Evolutionary conservation across 768 basidiomycete species (phyloP).

Genomic region (Wakefieldia striispora): DNA sequence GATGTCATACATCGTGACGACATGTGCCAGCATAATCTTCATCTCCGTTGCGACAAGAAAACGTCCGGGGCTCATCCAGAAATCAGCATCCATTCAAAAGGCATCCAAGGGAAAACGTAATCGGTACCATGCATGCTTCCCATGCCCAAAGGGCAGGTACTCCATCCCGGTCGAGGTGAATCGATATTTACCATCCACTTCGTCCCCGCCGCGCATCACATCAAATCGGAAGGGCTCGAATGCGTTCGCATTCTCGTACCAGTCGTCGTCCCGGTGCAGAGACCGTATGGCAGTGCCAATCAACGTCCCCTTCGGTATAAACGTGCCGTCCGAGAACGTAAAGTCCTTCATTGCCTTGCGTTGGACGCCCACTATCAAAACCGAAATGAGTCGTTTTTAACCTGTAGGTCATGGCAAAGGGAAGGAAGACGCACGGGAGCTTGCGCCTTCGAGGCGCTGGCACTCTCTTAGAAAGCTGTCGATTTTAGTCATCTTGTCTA

Average conservation of each 20-base stretch:
- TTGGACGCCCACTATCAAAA: conserved; percentile 10
- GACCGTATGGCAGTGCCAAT: conserved; percentile 20
- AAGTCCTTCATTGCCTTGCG: conserved; percentile 31
- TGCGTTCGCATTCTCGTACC: conserved; percentile 34
- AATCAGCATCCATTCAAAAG: too few species aligned
- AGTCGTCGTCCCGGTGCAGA: conserved; percentile 14
- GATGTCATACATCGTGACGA: conserved; percentile 9
- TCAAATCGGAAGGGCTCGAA: conserved; percentile 38
- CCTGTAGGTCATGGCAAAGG: too few species aligned
- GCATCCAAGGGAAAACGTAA: not conserved
- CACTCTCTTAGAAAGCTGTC: not conserved
- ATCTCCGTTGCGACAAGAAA: conserved; percentile 8
- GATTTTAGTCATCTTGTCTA: not conserved
- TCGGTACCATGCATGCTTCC: conserved; percentile 12
- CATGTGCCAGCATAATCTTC: conserved; percentile 15
- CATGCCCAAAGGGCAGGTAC: conserved; percentile 38
- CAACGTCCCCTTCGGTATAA: conserved; percentile 31
- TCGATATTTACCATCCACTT: conserved; percentile 31
- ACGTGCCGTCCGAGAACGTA: conserved; percentile 32
- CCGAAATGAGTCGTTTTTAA: too few species aligned
- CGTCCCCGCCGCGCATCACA: conserved; percentile 28
- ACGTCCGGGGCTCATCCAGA: conserved; percentile 13
- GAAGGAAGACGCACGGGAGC: too few species aligned
- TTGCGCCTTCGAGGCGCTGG: not conserved
- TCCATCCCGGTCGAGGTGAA: conserved; percentile 31